Percentiles rank a stretch among this genome's conserved stretches.
phyloP scores from a whole-genome alignment of 2,329 filamentous ascomycete genomes.

The Colletotrichum abscissum region DNA sequence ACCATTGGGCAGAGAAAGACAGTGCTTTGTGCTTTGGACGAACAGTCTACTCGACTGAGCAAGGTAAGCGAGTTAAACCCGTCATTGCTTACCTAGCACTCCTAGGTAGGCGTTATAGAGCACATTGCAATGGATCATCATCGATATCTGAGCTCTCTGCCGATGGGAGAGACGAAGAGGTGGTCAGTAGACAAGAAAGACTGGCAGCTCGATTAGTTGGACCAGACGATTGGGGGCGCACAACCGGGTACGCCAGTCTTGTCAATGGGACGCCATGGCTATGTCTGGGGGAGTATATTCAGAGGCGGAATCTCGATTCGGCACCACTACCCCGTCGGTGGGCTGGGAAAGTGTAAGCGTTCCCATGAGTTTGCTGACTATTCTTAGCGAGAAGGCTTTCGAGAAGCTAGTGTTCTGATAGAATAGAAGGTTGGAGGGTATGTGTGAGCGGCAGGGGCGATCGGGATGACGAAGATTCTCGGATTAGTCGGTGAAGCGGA shows the following conservation, averaged over 20 bases:
- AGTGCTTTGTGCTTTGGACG: slow-evolving; percentile 16
- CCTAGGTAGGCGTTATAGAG: background rate
- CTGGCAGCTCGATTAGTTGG: background rate
- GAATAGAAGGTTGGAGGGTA: background rate
- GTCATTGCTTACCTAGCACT: slow-evolving; percentile 6
- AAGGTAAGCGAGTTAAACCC: background rate
- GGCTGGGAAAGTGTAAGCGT: background rate
- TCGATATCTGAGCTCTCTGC: background rate
- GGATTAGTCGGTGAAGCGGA: background rate
- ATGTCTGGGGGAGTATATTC: background rate
- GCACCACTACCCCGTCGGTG: background rate
- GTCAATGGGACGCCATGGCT: background rate
- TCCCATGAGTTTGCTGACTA: background rate
- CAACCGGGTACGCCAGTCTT: background rate
- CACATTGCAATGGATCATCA: background rate
- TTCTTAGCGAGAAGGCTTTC: slow-evolving; percentile 2
- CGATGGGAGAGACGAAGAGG: background rate
- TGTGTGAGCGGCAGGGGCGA: slow-evolving; percentile 2
- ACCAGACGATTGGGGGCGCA: slow-evolving; percentile 4
- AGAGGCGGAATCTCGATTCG: slow-evolving; percentile 18
- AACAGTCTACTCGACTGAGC: slow-evolving; percentile 4
- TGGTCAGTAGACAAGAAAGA: background rate
- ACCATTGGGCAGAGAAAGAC: background rate
- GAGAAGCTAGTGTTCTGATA: slow-evolving; percentile 1
- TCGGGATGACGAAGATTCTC: slow-evolving; percentile 6